Conservation (phyloP, 2,329 filamentous ascomycete species). For the Graphiopsis chlorocephala region DNA sequence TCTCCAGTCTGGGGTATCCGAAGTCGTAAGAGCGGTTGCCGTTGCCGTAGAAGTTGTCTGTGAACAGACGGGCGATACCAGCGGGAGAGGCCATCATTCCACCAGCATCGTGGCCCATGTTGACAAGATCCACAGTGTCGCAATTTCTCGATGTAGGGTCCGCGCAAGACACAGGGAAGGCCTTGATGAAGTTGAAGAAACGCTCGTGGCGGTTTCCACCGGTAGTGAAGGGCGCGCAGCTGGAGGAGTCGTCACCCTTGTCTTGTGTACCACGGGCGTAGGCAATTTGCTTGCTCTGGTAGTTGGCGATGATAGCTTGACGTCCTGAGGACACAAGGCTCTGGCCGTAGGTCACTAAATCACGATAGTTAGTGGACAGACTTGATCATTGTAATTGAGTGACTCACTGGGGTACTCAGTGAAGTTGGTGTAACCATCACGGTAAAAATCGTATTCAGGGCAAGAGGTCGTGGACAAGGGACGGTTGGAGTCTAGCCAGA, state of each 20-base stretch:
- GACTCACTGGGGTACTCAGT: conserved; percentile 24
- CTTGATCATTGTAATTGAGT: too few species aligned
- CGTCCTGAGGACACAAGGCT: conserved; percentile 31
- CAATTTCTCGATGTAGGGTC: conserved; percentile 25
- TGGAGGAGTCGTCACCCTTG: conserved; percentile 35
- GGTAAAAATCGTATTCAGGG: conserved; percentile 35
- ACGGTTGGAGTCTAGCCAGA: conserved; percentile 33
- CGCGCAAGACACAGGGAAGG: conserved; percentile 33
- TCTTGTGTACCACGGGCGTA: conserved; percentile 36
- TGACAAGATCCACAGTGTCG: conserved; percentile 37
- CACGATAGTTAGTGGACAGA: not conserved
- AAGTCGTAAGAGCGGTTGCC: conserved; percentile 36
- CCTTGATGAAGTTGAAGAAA: conserved; percentile 39
- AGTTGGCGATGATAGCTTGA: conserved; percentile 34
- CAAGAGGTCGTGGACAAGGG: conserved; percentile 32
- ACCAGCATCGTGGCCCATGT: conserved; percentile 35
- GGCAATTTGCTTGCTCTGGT: conserved; percentile 34
- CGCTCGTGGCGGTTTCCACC: conserved; percentile 38
- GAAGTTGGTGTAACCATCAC: conserved; percentile 36
- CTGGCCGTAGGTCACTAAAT: conserved; percentile 30
- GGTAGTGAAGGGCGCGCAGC: conserved; percentile 33
- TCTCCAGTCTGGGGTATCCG: conserved; percentile 35
- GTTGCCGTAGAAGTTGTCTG: conserved; percentile 39
- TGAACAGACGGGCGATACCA: conserved; percentile 37
- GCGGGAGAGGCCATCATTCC: conserved; percentile 36